phyloP scores from a whole-genome alignment of 2,329 filamentous ascomycete genomes.

The Sporothrix brasiliensis region DNA sequence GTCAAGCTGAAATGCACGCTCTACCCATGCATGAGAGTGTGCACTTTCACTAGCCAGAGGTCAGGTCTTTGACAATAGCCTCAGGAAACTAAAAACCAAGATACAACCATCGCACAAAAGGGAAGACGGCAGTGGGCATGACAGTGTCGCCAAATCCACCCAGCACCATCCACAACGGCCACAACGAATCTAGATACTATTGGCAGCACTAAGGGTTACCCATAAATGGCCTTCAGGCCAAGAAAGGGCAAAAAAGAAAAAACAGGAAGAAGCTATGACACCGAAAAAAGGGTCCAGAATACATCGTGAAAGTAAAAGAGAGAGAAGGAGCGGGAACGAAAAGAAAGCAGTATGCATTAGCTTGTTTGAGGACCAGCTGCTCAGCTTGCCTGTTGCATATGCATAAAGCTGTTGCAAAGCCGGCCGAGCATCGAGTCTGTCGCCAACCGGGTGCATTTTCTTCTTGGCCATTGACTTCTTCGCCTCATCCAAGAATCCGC shows the following conservation, averaged over 20 bases:
- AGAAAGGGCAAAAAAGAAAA: too few relatives aligned
- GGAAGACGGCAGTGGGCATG: too few relatives aligned
- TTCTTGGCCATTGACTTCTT: background rate
- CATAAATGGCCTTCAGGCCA: too few relatives aligned
- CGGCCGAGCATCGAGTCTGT: background rate
- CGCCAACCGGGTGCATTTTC: background rate
- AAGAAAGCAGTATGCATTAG: constrained; percentile 22
- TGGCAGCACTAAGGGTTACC: too few relatives aligned
- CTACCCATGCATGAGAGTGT: constrained; percentile 20
- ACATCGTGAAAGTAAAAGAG: background rate
- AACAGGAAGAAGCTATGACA: background rate
- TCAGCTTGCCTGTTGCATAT: constrained; percentile 4
- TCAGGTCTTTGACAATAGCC: too few relatives aligned
- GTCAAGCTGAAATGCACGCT: constrained; percentile 16
- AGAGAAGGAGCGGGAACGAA: background rate
- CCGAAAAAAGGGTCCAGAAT: background rate
- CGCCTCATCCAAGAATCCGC: too few relatives aligned
- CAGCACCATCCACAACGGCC: too few relatives aligned
- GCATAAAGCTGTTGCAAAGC: background rate
- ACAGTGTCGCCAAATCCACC: too few relatives aligned
- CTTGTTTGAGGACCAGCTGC: constrained; percentile 1
- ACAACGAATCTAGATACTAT: too few relatives aligned
- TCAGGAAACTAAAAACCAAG: too few relatives aligned
- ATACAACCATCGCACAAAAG: too few relatives aligned
- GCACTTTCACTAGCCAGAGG: background rate